phyloP scores from a whole-genome alignment of 2,329 filamentous ascomycete genomes.

The Coccinonectria pachysandricola region DNA sequence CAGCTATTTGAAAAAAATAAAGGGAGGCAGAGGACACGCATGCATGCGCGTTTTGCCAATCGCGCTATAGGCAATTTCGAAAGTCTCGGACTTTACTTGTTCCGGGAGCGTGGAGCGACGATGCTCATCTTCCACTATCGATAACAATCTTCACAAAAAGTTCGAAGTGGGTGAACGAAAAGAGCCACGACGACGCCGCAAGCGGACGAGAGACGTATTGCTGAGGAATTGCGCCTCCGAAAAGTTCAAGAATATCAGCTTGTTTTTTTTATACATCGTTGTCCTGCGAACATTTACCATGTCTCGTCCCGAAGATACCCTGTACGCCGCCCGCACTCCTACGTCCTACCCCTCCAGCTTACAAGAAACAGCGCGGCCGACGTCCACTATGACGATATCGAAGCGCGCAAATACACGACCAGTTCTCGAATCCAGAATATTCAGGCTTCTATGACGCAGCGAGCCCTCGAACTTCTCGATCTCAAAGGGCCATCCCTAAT shows the following conservation, averaged over 20 bases:
- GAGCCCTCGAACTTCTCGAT: conserved; percentile 83
- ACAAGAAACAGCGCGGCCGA: conserved; percentile 63
- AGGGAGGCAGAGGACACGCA: conserved; percentile 5
- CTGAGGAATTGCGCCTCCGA: neutral
- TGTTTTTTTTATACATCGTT: neutral
- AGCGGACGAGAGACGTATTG: neutral
- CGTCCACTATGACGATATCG: conserved; percentile 92
- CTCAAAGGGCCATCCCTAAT: conserved; percentile 73
- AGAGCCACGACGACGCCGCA: neutral
- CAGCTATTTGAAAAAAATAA: conserved; percentile 10
- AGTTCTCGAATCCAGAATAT: conserved; percentile 92
- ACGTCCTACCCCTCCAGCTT: conserved; percentile 15
- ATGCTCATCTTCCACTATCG: conserved; percentile 11
- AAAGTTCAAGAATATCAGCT: neutral
- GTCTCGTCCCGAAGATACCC: conserved; percentile 93
- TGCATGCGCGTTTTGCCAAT: conserved; percentile 12
- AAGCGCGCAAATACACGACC: conserved; percentile 96
- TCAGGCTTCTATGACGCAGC: conserved; percentile 87
- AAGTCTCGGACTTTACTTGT: conserved; percentile 1
- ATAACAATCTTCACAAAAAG: conserved; percentile 19
- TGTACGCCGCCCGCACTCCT: conserved; percentile 44
- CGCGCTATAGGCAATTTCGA: conserved; percentile 6
- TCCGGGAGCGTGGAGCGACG: no score
- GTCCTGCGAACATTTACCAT: no score
- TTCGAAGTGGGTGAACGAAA: conserved; percentile 4